Percentiles rank a stretch among this genome's conserved stretches.
These are phyloP conservation scores for Geotrichum macrosporum DNA, from an alignment of 1,139 yeast species.

Conservation along the genomic window DNA sequence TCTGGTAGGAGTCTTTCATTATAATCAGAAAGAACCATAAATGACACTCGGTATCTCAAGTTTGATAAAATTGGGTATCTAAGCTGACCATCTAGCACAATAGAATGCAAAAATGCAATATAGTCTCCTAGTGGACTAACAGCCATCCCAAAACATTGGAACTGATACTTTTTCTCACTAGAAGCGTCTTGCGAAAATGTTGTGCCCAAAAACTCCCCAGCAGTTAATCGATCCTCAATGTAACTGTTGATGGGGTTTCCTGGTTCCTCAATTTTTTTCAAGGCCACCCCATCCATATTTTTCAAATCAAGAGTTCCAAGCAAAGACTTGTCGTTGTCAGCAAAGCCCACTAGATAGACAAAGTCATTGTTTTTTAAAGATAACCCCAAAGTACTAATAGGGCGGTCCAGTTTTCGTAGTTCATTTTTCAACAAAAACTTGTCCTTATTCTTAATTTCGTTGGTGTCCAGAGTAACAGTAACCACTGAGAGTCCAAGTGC, in stretches of 20 bases:
- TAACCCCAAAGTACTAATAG: slow-evolving; percentile 5
- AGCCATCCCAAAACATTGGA: slow-evolving; percentile 18
- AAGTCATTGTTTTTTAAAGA: neutral
- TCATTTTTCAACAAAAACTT: neutral
- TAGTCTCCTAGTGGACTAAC: slow-evolving; percentile 18
- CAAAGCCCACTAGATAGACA: slow-evolving; percentile 12
- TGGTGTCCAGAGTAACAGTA: neutral
- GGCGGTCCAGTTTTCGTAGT: slow-evolving; percentile 1
- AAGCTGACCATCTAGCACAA: slow-evolving; percentile 18
- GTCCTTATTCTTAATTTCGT: neutral
- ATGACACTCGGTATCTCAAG: slow-evolving; percentile 13
- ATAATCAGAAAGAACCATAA: slow-evolving; percentile 6
- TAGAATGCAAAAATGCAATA: slow-evolving; percentile 14
- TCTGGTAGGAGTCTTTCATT: slow-evolving; percentile 7
- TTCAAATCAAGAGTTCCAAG: slow-evolving; percentile 3
- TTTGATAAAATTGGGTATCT: slow-evolving; percentile 18
- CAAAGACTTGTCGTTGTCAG: slow-evolving; percentile 2
- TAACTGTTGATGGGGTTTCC: slow-evolving; percentile 11
- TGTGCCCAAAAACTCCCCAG: slow-evolving; percentile 18
- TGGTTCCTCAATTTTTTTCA: neutral
- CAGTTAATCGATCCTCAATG: slow-evolving; percentile 16
- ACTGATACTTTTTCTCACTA: slow-evolving; percentile 11
- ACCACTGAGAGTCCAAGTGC: slow-evolving; percentile 13
- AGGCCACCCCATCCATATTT: neutral
- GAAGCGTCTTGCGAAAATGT: slow-evolving; percentile 13